Percentiles rank a stretch among this genome's conserved stretches.
phyloP scores from a whole-genome alignment of 257 asterid genomes.

The Solanum okadae region DNA sequence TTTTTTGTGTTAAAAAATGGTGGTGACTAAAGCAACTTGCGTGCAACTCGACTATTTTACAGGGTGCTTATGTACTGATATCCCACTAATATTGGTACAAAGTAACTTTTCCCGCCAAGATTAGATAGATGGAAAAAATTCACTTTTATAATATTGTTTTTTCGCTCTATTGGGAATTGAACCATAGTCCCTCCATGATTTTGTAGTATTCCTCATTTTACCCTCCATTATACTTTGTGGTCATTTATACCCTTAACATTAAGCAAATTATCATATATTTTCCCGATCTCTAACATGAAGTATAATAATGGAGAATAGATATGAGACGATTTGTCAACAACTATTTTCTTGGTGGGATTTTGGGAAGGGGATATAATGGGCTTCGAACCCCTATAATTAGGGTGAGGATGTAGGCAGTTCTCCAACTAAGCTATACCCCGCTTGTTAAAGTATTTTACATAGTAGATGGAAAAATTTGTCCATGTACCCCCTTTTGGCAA shows the following conservation, averaged over 20 bases:
- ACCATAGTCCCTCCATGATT: neutral
- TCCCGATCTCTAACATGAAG: neutral
- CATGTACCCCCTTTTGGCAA: neutral
- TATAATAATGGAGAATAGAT: neutral
- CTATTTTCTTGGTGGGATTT: neutral
- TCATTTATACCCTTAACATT: neutral
- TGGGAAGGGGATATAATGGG: neutral
- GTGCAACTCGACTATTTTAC: neutral
- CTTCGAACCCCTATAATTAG: neutral
- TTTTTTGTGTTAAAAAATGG: neutral
- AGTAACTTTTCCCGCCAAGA: neutral
- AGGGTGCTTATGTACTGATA: accelerated
- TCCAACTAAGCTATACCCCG: neutral
- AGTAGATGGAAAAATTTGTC: neutral
- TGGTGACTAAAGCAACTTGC: neutral
- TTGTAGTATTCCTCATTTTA: neutral
- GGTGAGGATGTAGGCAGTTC: neutral
- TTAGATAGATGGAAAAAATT: neutral
- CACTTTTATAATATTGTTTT: no score
- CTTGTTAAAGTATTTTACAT: neutral
- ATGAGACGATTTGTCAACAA: neutral
- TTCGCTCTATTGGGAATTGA: neutral
- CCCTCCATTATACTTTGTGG: neutral
- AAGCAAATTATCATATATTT: neutral
- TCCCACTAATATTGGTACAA: no score